phyloP scores from a whole-genome alignment of 2,329 filamentous ascomycete genomes.

The Trichoderma breve region DNA sequence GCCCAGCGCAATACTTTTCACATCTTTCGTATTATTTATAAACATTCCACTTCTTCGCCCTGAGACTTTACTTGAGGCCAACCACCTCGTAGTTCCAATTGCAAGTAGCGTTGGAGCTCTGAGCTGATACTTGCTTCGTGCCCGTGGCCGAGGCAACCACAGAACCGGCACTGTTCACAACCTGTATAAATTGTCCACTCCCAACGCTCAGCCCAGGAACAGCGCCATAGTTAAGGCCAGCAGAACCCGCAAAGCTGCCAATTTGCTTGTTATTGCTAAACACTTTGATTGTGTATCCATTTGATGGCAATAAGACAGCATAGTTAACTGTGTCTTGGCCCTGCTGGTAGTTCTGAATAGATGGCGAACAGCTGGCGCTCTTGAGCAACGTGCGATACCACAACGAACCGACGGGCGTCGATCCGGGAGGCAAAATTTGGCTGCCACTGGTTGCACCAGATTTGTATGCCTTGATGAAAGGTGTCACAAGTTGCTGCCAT shows the following conservation, averaged over 20 bases:
- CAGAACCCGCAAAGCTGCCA: background rate
- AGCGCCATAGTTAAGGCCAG: constrained; percentile 2
- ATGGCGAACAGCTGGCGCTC: constrained; percentile 3
- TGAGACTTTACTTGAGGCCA: background rate
- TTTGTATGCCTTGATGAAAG: constrained; percentile 15
- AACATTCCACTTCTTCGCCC: background rate
- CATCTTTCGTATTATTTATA: background rate
- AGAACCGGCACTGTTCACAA: background rate
- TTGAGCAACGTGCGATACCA: constrained; percentile 6
- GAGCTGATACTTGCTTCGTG: constrained; percentile 2
- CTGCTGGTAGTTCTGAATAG: constrained; percentile 8
- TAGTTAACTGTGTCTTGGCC: constrained; percentile 6
- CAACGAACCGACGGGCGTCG: background rate
- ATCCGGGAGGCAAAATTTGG: constrained; percentile 6
- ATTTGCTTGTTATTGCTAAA: background rate
- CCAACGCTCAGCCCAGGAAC: background rate
- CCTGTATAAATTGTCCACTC: constrained; percentile 3
- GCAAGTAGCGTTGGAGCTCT: constrained; percentile 6
- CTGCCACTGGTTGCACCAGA: background rate
- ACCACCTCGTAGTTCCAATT: constrained; percentile 14
- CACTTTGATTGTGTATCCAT: background rate
- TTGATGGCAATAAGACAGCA: background rate
- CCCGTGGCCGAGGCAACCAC: constrained; percentile 11
- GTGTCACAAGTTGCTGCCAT: constrained; percentile 10
- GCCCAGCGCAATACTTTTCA: background rate